Base-by-base conservation (phyloP, 805 yeast genomes). In the Yarrowia divulgata region DNA sequence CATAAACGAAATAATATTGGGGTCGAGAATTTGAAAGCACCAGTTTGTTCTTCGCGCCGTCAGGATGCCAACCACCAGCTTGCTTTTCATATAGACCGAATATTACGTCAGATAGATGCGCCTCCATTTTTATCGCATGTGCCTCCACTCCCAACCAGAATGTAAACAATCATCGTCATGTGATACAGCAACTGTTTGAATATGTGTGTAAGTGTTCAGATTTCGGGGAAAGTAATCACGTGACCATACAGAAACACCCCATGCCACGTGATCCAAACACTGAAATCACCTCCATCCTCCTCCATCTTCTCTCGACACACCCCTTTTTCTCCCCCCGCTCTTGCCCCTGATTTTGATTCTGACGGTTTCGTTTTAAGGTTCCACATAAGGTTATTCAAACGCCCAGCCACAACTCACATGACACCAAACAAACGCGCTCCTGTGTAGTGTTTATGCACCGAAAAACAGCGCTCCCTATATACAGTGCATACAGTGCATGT, bases 401-500 rank as follows among this genome's bases (percentile, higher is more conserved):
- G 54, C 18, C 18, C 54, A 14, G 34, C 58, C 37, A 19, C 40
- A n/a, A 12, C 58, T 37, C 58, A 52, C 58, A 37, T 54, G 60
- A 54, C 60, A 39, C 60, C 58, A 54, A 54, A 54, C 60, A 54
- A 54, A 54, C 60, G 60, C 60, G 60, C 14, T 7, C 45, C 18
- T 52, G 57, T 34, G 57, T 32, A 34, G 29, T 2, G 34, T 34
- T 23, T 16, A 57, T 32, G 64, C 64, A 57, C 49, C 8, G 64
- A 57, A 57, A 55, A 13, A 57, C 16, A 29, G 32, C 40, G 40
- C 39, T 32, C 64, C n/a, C 49, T 8, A n/a, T 12, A 43, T 57
- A 57, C 64, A 57, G 64, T 29, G 50, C 16, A 42, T 57, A 57
- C 64, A 57, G 64, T n/a, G 50, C 48, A 32, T 57, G 48, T 57